phyloP scores from a whole-genome alignment of 352 stramenopile species.

The Globisporangium megalacanthum region DNA sequence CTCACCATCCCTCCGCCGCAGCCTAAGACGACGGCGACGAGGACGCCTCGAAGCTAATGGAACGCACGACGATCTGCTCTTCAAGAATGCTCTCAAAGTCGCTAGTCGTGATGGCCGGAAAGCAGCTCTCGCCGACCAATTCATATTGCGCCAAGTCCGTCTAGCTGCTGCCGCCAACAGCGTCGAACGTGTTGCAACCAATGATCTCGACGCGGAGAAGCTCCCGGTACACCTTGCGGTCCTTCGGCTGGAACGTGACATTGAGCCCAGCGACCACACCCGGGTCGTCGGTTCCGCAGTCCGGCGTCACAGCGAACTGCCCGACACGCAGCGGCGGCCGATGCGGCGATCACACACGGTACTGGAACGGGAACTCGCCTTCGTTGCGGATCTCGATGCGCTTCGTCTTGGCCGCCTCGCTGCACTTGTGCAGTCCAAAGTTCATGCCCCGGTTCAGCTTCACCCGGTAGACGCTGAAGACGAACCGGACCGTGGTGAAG shows the following conservation, averaged over 20 bases:
- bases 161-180: conserved; percentile 19
- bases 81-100: conserved; percentile 93
- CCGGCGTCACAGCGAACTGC: conserved; percentile 78
- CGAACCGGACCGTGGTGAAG: conserved; percentile 58
- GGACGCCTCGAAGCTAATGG: conserved; percentile 37
- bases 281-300: conserved; percentile 78
- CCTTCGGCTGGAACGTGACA: conserved; percentile 77
- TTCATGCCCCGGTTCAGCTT: conserved; percentile 89
- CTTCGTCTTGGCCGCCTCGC: conserved; percentile 67
- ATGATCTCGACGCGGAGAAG: conserved; percentile 68
- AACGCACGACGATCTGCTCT: conserved; percentile 90
- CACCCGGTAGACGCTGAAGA: conserved; percentile 85
- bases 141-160: conserved; percentile 70
- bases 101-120: conserved; percentile 82
- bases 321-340: conserved; percentile 37
- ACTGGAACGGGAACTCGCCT: conserved; percentile 91
- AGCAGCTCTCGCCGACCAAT: conserved; percentile 89
- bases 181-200: conserved; percentile 44
- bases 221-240: conserved; percentile 69
- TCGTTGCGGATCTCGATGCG: conserved; percentile 92
- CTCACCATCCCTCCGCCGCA: neutral
- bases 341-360: conserved; percentile 34
- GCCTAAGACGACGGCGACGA: neutral
- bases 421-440: conserved; percentile 91
- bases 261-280: conserved; percentile 67